Percentiles rank a stretch among this genome's conserved stretches.
Evolutionary conservation across 257 asterid species (phyloP).

Genomic region (Coffea eugenioides): DNA sequence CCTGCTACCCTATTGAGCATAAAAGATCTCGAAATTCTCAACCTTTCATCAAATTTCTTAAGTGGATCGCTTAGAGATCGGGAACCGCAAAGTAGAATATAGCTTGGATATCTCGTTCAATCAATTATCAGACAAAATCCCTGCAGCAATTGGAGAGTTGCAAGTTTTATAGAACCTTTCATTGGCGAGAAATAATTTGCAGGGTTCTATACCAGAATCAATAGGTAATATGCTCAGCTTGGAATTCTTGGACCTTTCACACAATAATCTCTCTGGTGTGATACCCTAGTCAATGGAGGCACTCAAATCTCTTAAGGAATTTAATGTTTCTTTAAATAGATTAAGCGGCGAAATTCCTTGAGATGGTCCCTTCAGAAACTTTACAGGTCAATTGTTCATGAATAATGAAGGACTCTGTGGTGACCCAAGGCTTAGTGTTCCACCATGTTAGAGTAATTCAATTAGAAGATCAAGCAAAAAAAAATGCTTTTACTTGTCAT

Average conservation of each 20-base stretch:
- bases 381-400: slow-evolving; percentile 18
- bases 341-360: slow-evolving; percentile 30
- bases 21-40: background rate
- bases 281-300: slow-evolving; percentile 29
- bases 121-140: slow-evolving; percentile 13
- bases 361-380: slow-evolving; percentile 21
- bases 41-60: background rate
- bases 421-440: slow-evolving; percentile 1
- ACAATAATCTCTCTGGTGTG: slow-evolving; percentile 26
- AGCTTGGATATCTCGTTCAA: slow-evolving; percentile 12
- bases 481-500: background rate
- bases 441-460: slow-evolving; percentile 12
- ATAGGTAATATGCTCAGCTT: slow-evolving; percentile 15
- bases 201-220: slow-evolving; percentile 30
- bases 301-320: slow-evolving; percentile 12
- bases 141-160: slow-evolving; percentile 14
- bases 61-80: background rate
- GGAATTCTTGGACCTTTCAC: slow-evolving; percentile 19
- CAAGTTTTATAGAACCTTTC: slow-evolving; percentile 2
- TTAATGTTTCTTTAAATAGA: slow-evolving; percentile 24
- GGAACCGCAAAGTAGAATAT: background rate
- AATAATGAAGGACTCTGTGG: slow-evolving; percentile 27
- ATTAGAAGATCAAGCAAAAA: background rate
- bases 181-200: slow-evolving; percentile 22
- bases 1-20: slow-evolving; percentile 9